Conservation (phyloP, 768 basidiomycete species). For the Mycena galericulata region DNA sequence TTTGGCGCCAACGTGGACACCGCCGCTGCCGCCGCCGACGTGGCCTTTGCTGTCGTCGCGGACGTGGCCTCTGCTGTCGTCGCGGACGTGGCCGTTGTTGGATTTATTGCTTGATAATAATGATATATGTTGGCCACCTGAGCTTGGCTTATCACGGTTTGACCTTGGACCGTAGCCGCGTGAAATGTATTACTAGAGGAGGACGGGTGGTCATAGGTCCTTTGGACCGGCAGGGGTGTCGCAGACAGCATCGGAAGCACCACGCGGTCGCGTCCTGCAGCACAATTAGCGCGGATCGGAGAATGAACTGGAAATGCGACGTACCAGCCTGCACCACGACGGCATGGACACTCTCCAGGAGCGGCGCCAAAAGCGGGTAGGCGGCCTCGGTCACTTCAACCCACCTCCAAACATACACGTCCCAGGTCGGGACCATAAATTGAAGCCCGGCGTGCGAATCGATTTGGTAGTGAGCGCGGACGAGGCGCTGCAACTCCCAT, state of each 20-base stretch:
- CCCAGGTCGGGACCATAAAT: constrained; percentile 25
- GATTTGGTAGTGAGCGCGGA: constrained; percentile 20
- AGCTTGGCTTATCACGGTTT: too few species aligned
- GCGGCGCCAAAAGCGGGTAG: constrained; percentile 24
- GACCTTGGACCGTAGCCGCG: too few species aligned
- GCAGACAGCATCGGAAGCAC: constrained; percentile 27
- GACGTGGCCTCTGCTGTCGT: too few species aligned
- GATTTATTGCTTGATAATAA: too few species aligned
- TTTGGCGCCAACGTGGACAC: too few species aligned
- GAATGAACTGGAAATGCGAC: neutral
- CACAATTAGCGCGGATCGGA: constrained; percentile 5
- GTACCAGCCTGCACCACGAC: constrained; percentile 12
- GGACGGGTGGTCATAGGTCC: too few species aligned
- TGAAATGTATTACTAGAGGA: too few species aligned
- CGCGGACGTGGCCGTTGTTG: too few species aligned
- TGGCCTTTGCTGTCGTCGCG: too few species aligned
- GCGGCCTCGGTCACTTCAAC: constrained; percentile 30
- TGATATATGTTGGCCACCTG: too few species aligned
- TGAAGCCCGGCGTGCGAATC: constrained; percentile 7
- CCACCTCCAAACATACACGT: constrained; percentile 27
- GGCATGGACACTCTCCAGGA: constrained; percentile 20
- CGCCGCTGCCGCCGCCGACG: too few species aligned
- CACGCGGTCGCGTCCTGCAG: constrained; percentile 22
- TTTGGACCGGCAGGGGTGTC: too few species aligned
- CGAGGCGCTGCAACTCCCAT: constrained; percentile 28